A percentile compares a stretch with the other conserved stretches of the same genome.
phyloP scores from a whole-genome alignment of 257 asterid species.

The Ocimum tenuiflorum region DNA sequence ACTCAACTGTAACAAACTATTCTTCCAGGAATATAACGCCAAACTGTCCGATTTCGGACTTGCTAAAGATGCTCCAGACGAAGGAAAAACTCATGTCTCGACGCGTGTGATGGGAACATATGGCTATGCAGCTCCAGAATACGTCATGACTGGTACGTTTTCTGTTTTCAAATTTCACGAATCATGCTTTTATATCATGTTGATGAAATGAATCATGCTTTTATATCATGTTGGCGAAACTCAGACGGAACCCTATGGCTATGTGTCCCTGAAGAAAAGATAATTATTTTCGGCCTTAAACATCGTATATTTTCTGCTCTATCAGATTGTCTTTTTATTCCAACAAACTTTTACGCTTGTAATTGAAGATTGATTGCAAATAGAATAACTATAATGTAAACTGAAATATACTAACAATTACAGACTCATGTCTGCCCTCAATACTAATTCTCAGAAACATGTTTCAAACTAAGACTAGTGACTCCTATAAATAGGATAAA shows the following conservation, averaged over 20 bases:
- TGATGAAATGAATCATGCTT: not conserved
- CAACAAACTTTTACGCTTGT: not conserved
- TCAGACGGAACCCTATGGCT: no score
- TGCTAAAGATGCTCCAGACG: conserved; percentile 97
- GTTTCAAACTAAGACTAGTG: no score
- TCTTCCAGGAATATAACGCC: conserved; percentile 81
- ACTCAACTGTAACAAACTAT: not conserved
- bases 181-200: not conserved
- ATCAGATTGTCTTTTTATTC: not conserved
- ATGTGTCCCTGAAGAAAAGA: no score
- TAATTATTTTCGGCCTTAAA: not conserved
- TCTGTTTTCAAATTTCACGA: not conserved
- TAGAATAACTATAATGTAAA: no score
- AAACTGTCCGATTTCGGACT: conserved; percentile 98
- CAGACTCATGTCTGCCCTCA: no score
- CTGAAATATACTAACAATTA: no score
- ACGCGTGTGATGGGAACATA: conserved; percentile 99
- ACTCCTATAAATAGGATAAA: no score
- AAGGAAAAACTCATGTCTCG: conserved; percentile 92
- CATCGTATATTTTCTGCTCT: no score
- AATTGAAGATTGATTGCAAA: no score
- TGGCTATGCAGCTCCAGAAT: conserved; percentile 98
- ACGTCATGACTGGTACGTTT: conserved; percentile 85
- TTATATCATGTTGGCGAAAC: not conserved
- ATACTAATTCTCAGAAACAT: no score